Conservation (phyloP, 192 early-diverging fungal genomes). For the Backusella psychrophila region DNA sequence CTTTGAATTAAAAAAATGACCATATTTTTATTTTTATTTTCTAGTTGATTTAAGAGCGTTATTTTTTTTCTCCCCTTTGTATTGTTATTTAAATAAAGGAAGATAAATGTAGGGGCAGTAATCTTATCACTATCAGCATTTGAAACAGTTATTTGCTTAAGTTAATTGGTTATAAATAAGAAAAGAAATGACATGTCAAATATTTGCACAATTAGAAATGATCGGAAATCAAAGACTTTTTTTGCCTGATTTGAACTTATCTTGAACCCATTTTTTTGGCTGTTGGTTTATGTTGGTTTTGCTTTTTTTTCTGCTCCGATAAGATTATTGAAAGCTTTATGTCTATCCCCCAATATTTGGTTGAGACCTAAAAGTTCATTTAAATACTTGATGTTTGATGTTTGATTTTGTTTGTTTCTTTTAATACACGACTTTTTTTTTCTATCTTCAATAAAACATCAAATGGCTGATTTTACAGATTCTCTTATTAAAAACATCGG, state of each 20-base stretch:
- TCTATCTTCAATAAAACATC: neutral
- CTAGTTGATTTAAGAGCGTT: too few species aligned
- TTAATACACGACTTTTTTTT: slow-evolving; percentile 3
- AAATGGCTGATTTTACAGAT: slow-evolving; percentile 19
- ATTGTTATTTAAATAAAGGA: neutral
- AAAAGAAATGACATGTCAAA: neutral
- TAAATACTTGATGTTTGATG: neutral
- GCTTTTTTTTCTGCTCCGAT: neutral
- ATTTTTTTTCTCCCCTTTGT: neutral
- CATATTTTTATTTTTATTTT: neutral
- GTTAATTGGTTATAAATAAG: neutral
- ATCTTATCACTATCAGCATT: neutral
- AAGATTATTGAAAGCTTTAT: neutral
- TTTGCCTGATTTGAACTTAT: slow-evolving; percentile 2
- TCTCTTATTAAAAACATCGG: slow-evolving; percentile 23
- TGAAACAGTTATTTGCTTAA: neutral
- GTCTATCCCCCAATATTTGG: neutral
- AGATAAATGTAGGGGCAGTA: neutral
- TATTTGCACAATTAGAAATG: neutral
- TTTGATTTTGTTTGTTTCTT: slow-evolving; percentile 13
- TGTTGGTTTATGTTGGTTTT: neutral
- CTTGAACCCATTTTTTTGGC: neutral
- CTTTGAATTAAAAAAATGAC: neutral
- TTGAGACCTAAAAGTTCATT: slow-evolving; percentile 2
- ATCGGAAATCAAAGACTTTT: neutral